Base-by-base conservation (phyloP, 2,329 filamentous ascomycete genomes). In the Paecilomyces niveus region DNA sequence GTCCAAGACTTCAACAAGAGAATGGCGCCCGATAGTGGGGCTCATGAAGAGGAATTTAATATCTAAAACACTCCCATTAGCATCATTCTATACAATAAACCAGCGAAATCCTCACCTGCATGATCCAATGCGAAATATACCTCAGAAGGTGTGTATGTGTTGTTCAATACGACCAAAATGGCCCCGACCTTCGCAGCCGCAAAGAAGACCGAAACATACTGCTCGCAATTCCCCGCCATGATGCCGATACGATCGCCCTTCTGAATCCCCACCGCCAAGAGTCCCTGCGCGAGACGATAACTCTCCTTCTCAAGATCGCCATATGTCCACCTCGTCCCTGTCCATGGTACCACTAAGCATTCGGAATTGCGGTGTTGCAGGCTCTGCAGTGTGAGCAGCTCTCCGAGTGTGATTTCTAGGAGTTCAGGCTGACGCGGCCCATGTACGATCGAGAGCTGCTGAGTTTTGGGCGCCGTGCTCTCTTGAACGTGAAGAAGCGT, bases 111-210 rank as follows among this genome's bases (percentile, higher is more conserved):
- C 78, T 64, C 74, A 88, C 86, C 85, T 15, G 87, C 85, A 67
- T 91, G 89, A 57, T 82, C 81, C 29, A 92, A 72, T 9, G 87
- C 89, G 71, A 89, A 88, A 69, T 85, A 81, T 54, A 88, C 85
- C 73, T 92, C 89, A 1, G 82, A 83, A 1, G 86, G 81, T 1
- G 89, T 92, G 70, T 92, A 92, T 0, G 89, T 92, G 74, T 91
- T 92, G 76, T 92, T 92, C 63, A 92, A 77, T 52, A 92, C 90
- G 29, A 92, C 89, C 56, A 92, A 78, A 53, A 88, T 85, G 53
- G 83, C 85, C 9, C 87, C 86, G 18, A 89, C 61, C 53, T 84
- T 80, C 49, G 86, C 85, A 10, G 85, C 86, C 3, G 87, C 88
- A 64, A 91, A 90, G 78, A 90, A 89, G 15, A 90, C 81, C 2